Evolutionary conservation across 495 filamentous ascomycete species (phyloP).

Genomic region (Collariella sp.): DNA sequence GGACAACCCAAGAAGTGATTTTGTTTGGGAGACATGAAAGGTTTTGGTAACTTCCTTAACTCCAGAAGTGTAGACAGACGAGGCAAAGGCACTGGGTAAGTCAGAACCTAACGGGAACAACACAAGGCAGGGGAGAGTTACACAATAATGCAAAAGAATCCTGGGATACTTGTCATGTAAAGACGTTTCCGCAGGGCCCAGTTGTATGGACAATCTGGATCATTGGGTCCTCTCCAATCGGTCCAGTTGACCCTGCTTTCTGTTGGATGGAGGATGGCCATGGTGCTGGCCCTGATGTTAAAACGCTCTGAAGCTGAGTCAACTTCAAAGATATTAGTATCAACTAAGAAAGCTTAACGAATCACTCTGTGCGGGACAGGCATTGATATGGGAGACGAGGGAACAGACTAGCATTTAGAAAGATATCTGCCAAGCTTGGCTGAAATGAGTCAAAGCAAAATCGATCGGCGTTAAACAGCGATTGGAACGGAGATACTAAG

Average conservation of each 20-base stretch:
- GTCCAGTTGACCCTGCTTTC: not conserved
- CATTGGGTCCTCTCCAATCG: slow-evolving; percentile 3
- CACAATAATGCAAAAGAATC: slow-evolving; percentile 2
- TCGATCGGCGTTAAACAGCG: too few relatives aligned
- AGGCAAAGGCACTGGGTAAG: slow-evolving; percentile 1
- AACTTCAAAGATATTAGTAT: too few relatives aligned
- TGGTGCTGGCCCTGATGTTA: not conserved
- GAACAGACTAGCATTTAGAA: too few relatives aligned
- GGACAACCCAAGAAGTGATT: slow-evolving; percentile 4
- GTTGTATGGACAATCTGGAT: slow-evolving; percentile 7
- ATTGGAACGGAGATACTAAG: too few relatives aligned
- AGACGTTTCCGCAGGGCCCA: slow-evolving; percentile 5
- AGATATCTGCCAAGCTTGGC: too few relatives aligned
- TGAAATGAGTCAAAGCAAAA: too few relatives aligned
- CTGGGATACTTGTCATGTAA: slow-evolving; percentile 8
- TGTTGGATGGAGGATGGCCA: not conserved
- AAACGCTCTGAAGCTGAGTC: too few relatives aligned
- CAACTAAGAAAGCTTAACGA: too few relatives aligned
- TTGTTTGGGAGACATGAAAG: slow-evolving; percentile 1
- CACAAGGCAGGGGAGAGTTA: not conserved
- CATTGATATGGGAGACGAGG: too few relatives aligned
- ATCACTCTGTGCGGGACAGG: too few relatives aligned
- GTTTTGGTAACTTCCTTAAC: not conserved
- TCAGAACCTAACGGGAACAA: not conserved
- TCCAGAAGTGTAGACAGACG: slow-evolving; percentile 3